Base-by-base conservation (phyloP, 2,329 filamentous ascomycete species). In the Aspergillus transmontanensis region DNA sequence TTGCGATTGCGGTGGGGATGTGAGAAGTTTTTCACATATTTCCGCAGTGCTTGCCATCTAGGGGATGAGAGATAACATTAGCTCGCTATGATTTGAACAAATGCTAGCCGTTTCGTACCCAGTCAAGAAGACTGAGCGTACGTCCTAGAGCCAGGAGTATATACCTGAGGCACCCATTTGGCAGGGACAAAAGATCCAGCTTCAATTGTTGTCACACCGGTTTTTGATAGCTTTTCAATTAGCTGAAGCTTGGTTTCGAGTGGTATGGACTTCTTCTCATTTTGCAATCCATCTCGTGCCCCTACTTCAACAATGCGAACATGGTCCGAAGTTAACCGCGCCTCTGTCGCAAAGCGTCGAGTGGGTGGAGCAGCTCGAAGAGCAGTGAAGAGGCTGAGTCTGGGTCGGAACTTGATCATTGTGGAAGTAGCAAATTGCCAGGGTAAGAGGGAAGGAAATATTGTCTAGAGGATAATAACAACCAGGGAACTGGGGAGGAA, bases 31-130 rank as follows among this genome's bases (percentile, higher is more conserved):
- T 60, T 86, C 79, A 36, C 89, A 82, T 26, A 89, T 87, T 62
- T 87, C 82, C 51, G 86, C 82, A 10, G 87, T 89, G 63, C 86
- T 88, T 16, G 86, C 87, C 87, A 90, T 90, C 86, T 89, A 63
- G 50, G 54, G 14, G 10, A 12, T 4, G 26, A 23, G 26, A 34
- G 21, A 51, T 7, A 32, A 6, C 58, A 39, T 55, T 55, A 55
- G 51, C 11, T 30, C 14, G 6, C 30, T 5, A 23, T 32, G 1
- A 0, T 14, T 21, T 23, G 16, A 41, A 41, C 4, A 32, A 30
- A 53, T 16, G 26, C 51, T 51, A 61, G 28, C 54, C 36, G n/a
- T 30, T 50, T 30, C 46, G 6, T 9, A 19, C 16, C 46, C 23
- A 26, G 26, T 19, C 11, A 50, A 50, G 46, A 30, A n/a, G 11